Percentiles rank a stretch among this genome's conserved stretches.
Evolutionary conservation across 1,284 basidiomycete species (phyloP).

Genomic region (Ustilago shanxiensis): DNA sequence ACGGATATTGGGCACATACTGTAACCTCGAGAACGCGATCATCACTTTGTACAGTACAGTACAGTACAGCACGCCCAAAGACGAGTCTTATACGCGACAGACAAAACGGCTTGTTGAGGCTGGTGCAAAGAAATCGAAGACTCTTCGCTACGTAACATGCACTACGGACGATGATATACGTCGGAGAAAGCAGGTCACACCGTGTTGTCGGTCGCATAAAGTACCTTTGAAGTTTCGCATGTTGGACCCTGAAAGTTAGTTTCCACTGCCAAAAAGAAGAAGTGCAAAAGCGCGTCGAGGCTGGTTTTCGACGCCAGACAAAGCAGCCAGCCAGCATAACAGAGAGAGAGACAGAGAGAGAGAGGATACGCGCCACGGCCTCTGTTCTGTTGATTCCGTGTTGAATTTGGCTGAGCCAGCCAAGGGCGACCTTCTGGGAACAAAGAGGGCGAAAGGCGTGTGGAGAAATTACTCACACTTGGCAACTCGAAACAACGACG

Average conservation of each 20-base stretch:
- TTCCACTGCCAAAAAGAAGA: not conserved
- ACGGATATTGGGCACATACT: not conserved
- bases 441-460: not conserved
- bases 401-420: not conserved
- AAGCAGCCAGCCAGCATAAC: not conserved
- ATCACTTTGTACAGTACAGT: not conserved
- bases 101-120: too few relatives aligned
- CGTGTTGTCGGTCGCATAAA: not conserved
- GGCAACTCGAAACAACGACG: too few relatives aligned
- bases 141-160: too few relatives aligned
- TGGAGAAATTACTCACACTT: slow-evolving; percentile 1
- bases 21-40: not conserved
- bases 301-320: not conserved
- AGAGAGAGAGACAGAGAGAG: too few relatives aligned
- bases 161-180: too few relatives aligned
- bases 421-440: too few relatives aligned
- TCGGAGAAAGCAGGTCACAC: not conserved
- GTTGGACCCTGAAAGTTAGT: slow-evolving; percentile 7
- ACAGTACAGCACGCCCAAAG: too few relatives aligned
- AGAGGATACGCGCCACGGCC: too few relatives aligned
- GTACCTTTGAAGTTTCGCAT: not conserved
- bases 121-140: too few relatives aligned
- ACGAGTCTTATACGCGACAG: not conserved
- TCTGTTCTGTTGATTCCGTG: too few relatives aligned
- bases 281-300: not conserved